A percentile compares a stretch with the other conserved stretches of the same genome.
These are phyloP conservation scores for Saksenaea oblongispora DNA, from an alignment of 371 early-diverging fungal genomes.

Conservation along the genomic window DNA sequence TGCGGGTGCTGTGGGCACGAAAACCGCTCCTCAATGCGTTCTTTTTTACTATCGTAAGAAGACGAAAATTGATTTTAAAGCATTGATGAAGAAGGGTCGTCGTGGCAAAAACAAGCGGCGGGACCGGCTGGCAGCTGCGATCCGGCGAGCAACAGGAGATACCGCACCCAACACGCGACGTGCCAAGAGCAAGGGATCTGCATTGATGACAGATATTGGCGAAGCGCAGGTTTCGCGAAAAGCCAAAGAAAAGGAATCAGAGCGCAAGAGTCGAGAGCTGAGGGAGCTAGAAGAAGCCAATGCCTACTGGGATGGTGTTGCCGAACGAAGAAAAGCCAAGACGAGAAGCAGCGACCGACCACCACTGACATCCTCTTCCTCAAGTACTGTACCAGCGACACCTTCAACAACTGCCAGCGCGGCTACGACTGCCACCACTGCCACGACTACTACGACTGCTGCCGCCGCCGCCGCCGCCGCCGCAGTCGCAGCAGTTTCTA, in stretches of 20 bases:
- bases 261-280: slow-evolving; percentile 41
- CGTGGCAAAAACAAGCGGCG: slow-evolving; percentile 49
- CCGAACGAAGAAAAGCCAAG: slow-evolving; percentile 35
- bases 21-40: slow-evolving; percentile 85
- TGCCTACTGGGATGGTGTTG: slow-evolving; percentile 40
- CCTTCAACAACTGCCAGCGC: slow-evolving; percentile 5
- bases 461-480: background rate
- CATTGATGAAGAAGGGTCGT: slow-evolving; percentile 56
- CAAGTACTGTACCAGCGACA: background rate
- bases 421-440: no score
- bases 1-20: slow-evolving; percentile 70
- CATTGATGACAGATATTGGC: slow-evolving; percentile 65
- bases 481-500: background rate
- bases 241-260: slow-evolving; percentile 51
- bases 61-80: slow-evolving; percentile 82
- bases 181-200: slow-evolving; percentile 64
- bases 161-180: slow-evolving; percentile 25
- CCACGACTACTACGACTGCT: no score
- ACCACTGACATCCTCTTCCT: slow-evolving; percentile 8
- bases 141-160: slow-evolving; percentile 43
- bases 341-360: slow-evolving; percentile 15
- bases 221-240: slow-evolving; percentile 56
- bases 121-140: slow-evolving; percentile 47
- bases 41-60: slow-evolving; percentile 92
- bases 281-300: slow-evolving; percentile 47